Conservation (phyloP, 1,284 basidiomycete genomes). For the Malassezia sympodialis region DNA sequence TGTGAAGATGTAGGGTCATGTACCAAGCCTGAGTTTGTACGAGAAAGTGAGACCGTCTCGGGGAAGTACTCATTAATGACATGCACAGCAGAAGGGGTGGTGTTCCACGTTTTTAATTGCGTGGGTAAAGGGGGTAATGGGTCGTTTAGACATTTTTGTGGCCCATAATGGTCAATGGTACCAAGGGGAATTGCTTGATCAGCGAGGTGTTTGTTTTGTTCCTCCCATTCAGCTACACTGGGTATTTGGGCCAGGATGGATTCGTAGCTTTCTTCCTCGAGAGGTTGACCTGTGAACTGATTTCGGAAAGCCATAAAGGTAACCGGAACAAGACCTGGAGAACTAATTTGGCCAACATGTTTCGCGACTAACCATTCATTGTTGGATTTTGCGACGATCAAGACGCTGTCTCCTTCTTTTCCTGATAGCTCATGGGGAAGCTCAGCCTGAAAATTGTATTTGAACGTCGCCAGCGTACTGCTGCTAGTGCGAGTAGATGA, state of each 20-base stretch:
- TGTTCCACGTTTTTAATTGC: neutral
- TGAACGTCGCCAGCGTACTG: constrained; percentile 61
- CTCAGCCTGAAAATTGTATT: constrained; percentile 90
- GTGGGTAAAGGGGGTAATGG: neutral
- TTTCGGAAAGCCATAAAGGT: constrained; percentile 93
- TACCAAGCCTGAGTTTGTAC: neutral
- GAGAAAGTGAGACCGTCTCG: neutral
- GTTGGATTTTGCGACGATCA: constrained; percentile 50
- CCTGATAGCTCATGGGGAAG: constrained; percentile 92
- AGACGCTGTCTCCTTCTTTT: constrained; percentile 82
- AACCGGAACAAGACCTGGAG: constrained; percentile 90
- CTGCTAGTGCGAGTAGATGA: neutral
- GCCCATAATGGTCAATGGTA: constrained; percentile 55
- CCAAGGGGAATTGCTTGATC: constrained; percentile 89
- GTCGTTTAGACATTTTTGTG: neutral
- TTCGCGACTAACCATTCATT: constrained; percentile 60
- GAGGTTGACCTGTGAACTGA: constrained; percentile 59
- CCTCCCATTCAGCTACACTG: constrained; percentile 95
- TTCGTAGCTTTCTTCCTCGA: constrained; percentile 62
- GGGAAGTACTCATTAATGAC: constrained; percentile 5
- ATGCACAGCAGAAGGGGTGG: neutral
- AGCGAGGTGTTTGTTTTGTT: constrained; percentile 86
- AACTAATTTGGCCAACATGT: constrained; percentile 83
- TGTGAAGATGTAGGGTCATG: constrained; percentile 20
- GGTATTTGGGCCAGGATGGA: constrained; percentile 54